phyloP scores from a whole-genome alignment of 1,284 basidiomycete species.

The Marasmius oreades region DNA sequence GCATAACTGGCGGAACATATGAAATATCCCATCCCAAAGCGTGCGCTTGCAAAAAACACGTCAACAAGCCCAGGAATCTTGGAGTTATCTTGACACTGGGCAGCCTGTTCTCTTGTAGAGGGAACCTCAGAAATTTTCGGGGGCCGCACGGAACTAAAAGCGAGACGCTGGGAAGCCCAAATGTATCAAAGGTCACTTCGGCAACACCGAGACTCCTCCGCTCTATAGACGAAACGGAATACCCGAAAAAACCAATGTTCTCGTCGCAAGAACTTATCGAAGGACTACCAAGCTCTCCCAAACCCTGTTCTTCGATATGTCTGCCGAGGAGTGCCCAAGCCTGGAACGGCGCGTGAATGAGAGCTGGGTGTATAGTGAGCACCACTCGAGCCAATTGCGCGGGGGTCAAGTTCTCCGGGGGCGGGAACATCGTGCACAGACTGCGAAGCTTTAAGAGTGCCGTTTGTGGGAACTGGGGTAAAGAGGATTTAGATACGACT shows the following conservation, averaged over 20 bases:
- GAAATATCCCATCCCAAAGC: constrained; percentile 55
- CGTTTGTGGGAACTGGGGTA: constrained; percentile 63
- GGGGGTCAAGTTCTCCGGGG: constrained; percentile 36
- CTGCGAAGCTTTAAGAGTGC: constrained; percentile 47
- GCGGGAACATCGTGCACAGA: constrained; percentile 46
- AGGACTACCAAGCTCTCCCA: constrained; percentile 51
- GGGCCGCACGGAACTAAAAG: constrained; percentile 47
- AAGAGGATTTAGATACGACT: constrained; percentile 43
- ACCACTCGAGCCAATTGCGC: constrained; percentile 49
- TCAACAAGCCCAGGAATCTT: constrained; percentile 44
- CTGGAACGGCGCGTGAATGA: constrained; percentile 51
- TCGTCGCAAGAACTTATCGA: constrained; percentile 36
- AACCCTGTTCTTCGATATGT: constrained; percentile 48
- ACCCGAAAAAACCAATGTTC: constrained; percentile 49
- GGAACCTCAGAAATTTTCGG: constrained; percentile 35
- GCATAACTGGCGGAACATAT: constrained; percentile 41
- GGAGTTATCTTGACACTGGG: constrained; percentile 33
- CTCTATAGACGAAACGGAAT: constrained; percentile 37
- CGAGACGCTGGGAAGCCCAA: constrained; percentile 24
- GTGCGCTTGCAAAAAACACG: constrained; percentile 47
- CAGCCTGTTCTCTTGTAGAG: constrained; percentile 25
- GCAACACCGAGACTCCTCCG: constrained; percentile 38
- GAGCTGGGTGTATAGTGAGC: constrained; percentile 51
- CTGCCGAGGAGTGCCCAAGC: constrained; percentile 58
- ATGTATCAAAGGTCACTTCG: constrained; percentile 37